phyloP scores from a whole-genome alignment of 176 grass and related monocot species.

The Thinopyrum elongatum region DNA sequence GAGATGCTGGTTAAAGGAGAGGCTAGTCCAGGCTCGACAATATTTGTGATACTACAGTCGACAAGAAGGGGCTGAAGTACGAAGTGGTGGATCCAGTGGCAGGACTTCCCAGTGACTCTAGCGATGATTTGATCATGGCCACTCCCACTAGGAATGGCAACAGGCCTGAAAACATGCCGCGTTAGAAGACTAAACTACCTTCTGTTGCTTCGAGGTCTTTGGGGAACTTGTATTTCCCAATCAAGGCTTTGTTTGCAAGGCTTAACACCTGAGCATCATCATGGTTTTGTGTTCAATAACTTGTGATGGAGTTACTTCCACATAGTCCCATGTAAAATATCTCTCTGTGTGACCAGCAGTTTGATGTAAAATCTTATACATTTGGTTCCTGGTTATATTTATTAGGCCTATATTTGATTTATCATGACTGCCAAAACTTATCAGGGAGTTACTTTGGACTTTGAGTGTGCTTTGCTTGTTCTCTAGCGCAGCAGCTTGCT shows the following conservation, averaged over 20 bases:
- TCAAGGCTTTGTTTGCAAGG: conserved; percentile 1
- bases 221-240: neutral
- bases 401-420: too few relatives aligned
- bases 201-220: neutral
- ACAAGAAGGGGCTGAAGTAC: neutral
- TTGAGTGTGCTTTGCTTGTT: too few relatives aligned
- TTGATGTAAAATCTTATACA: too few relatives aligned
- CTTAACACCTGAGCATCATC: neutral
- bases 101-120: neutral
- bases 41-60: neutral
- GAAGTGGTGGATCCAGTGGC: neutral
- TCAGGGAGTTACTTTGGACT: too few relatives aligned
- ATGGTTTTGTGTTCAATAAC: neutral
- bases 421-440: too few relatives aligned
- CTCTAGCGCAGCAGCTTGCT: too few relatives aligned
- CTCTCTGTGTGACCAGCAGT: too few relatives aligned
- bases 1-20: neutral
- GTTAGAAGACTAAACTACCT: neutral
- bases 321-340: too few relatives aligned
- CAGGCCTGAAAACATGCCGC: neutral
- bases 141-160: neutral
- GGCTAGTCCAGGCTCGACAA: neutral
- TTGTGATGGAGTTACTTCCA: neutral
- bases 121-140: neutral
- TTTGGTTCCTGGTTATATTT: too few relatives aligned